Conservation (phyloP, 2,329 filamentous ascomycete genomes). For the Mariannaea sp. region DNA sequence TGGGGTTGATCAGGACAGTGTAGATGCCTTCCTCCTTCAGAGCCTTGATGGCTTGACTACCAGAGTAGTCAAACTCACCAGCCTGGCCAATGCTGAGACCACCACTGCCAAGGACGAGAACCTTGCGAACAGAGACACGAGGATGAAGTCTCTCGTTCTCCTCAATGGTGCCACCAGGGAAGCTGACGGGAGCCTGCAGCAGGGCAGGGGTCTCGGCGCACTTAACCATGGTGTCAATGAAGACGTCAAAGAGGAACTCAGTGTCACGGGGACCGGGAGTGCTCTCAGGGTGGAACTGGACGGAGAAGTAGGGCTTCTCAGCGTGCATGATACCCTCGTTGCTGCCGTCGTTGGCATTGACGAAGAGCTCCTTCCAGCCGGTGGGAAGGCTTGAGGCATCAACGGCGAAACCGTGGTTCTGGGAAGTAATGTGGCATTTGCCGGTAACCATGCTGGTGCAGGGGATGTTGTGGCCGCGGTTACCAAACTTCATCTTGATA, state of each 20-base stretch:
- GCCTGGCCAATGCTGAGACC: conserved; percentile 97
- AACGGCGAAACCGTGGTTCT: conserved; percentile 97
- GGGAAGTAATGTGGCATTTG: conserved; percentile 97
- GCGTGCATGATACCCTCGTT: conserved; percentile 96
- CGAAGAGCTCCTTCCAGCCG: conserved; percentile 92
- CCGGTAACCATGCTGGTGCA: conserved; percentile 95
- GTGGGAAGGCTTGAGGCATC: conserved; percentile 75
- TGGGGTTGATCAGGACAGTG: conserved; percentile 97
- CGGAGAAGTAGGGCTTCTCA: conserved; percentile 90
- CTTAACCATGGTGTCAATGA: conserved; percentile 81
- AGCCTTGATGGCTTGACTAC: conserved; percentile 97
- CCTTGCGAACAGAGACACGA: conserved; percentile 87
- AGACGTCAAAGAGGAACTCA: conserved; percentile 96
- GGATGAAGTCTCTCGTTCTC: conserved; percentile 81
- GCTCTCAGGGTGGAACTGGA: conserved; percentile 99
- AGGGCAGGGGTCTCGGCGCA: conserved; percentile 69
- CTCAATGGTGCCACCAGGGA: conserved; percentile 81
- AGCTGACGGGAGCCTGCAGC: conserved; percentile 75
- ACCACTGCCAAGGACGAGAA: conserved; percentile 90
- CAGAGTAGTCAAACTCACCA: conserved; percentile 98
- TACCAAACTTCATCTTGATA: conserved; percentile 98
- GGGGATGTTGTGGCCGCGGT: conserved; percentile 98
- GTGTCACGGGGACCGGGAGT: conserved; percentile 94
- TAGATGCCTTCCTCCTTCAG: conserved; percentile 98
- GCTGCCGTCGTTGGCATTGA: conserved; percentile 97